Base-by-base conservation (phyloP, 805 yeast genomes). In the Helenozyma rhizophorensis region DNA sequence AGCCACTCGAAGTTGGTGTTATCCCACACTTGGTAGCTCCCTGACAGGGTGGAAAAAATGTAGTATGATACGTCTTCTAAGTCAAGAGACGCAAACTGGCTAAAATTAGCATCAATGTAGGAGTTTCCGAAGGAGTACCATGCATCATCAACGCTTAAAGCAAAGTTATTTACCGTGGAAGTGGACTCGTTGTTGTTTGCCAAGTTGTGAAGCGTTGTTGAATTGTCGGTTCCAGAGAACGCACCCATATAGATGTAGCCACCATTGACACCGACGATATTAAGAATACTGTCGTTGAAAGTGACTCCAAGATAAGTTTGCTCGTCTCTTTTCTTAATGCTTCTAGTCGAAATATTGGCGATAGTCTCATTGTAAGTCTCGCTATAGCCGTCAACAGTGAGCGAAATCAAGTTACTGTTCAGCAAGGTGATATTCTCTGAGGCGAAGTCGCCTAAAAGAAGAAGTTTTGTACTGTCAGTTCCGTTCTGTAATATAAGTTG, bases 371-470 rank as follows among this genome's bases (percentile, higher is more conserved):
- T 63, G 9, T 57, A 47, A 2, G 60, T 57, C 2, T 53, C 33
- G 42, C 62, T 61, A 38, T 62, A 66, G 12, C 48, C 45, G 1
- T 41, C 37, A 14, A 66, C 27, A 7, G 43, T 34, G 29, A 66
- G 38, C 1, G 57, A 45, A 5, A 63, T 39, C 27, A 65, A 36
- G 33, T 61, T 58, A 22, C 36, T 35, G 36, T 53, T 62, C 11
- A 48, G 34, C 12, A 61, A 38, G 4, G 61, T 43, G 23, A 46
- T 43, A 14, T 50, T 50, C 10, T 70, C 53, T 1, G 63, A 57
- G 23, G 51, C 46, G 40, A 78, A 72, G 5, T 58, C 48, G 3
- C 86, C 86, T 14, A 67, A 56, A 8, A 77, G 37, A 3, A 71
- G 31, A 5, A 81, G 55, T 5, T 59, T 54, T 17, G 19, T 17